phyloP scores from a whole-genome alignment of 306 rosid genomes.

The Abrus pulchellus region DNA sequence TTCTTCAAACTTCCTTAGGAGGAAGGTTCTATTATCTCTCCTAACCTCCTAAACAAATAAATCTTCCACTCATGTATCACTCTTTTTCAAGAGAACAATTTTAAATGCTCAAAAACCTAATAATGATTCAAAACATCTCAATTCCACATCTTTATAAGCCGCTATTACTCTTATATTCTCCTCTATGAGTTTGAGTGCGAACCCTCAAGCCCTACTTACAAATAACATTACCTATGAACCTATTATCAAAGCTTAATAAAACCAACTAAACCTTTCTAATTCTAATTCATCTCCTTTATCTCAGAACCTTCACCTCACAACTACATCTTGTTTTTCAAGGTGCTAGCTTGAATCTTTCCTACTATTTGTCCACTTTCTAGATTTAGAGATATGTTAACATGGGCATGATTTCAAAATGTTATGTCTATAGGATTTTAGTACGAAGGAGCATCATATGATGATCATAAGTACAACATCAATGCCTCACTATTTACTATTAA shows the following conservation, averaged over 20 bases:
- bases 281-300: conserved; percentile 76
- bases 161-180: conserved; percentile 74
- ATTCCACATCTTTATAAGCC: conserved; percentile 66
- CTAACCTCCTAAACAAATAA: conserved; percentile 82
- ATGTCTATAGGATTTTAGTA: no score
- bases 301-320: conserved; percentile 68
- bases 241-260: conserved; percentile 66
- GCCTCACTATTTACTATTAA: no score
- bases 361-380: no score
- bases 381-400: no score
- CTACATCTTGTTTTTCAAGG: no score
- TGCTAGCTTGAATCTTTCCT: no score
- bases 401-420: no score
- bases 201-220: conserved; percentile 69
- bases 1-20: conserved; percentile 70
- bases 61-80: conserved; percentile 42
- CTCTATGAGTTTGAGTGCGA: conserved; percentile 41
- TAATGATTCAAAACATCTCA: conserved; percentile 44
- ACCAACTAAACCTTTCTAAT: conserved; percentile 50
- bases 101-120: conserved; percentile 46
- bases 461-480: no score
- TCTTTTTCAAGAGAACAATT: conserved; percentile 50
- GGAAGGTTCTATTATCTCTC: conserved; percentile 60
- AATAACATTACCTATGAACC: conserved; percentile 62
- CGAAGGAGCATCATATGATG: no score